Evolutionary conservation across 805 yeast species (phyloP).

Genomic region (Saturnispora serradocipensis): DNA sequence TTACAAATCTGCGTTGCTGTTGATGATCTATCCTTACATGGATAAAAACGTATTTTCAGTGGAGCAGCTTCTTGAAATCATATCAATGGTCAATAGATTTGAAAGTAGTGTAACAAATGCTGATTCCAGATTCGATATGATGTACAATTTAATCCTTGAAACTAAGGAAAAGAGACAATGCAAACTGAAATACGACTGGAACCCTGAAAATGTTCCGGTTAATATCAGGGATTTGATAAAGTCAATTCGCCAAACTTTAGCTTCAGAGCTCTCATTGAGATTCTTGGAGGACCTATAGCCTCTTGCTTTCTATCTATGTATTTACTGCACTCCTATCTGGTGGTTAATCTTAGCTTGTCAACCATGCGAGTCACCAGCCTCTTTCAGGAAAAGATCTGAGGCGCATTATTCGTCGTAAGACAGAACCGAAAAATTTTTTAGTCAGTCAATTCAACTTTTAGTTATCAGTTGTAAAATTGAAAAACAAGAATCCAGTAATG

Average conservation of each 20-base stretch:
- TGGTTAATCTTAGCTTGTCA: neutral
- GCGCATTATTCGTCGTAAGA: neutral
- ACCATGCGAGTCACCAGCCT: neutral
- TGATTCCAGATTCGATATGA: slow-evolving; percentile 10
- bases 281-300: neutral
- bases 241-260: neutral
- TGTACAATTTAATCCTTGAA: slow-evolving; percentile 18
- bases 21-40: slow-evolving; percentile 36
- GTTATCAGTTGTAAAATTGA: neutral
- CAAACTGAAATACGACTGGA: neutral
- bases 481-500: slow-evolving; percentile 2
- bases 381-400: neutral
- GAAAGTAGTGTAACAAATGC: slow-evolving; percentile 15
- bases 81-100: slow-evolving; percentile 20
- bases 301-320: neutral
- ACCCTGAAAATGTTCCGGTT: neutral
- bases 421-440: neutral
- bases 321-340: neutral
- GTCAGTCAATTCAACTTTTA: neutral
- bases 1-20: slow-evolving; percentile 38
- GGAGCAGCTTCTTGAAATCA: slow-evolving; percentile 18
- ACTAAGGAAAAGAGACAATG: slow-evolving; percentile 8
- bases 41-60: slow-evolving; percentile 13
- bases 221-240: neutral
- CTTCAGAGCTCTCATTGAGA: neutral